Evolutionary conservation across 306 rosid species (phyloP).

Genomic region (Sicyos baderoa): DNA sequence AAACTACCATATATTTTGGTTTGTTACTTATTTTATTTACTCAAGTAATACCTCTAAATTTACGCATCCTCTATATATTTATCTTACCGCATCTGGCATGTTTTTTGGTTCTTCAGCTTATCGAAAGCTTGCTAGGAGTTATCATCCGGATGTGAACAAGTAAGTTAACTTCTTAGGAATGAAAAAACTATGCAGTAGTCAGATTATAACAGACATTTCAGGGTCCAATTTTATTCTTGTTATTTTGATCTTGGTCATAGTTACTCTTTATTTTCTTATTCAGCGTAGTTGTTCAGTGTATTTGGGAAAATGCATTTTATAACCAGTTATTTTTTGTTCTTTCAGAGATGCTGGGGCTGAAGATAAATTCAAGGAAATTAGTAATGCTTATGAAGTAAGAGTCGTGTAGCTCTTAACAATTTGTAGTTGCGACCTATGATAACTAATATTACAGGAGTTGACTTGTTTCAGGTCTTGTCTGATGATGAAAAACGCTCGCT

Average conservation of each 20-base stretch:
- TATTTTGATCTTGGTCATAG: neutral
- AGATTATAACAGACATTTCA: conserved; percentile 6
- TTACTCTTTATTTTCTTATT: neutral
- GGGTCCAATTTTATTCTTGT: neutral
- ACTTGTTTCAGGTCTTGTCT: conserved; percentile 69
- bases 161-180: conserved; percentile 30
- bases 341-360: conserved; percentile 84
- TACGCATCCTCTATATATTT: neutral
- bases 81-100: neutral
- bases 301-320: conserved; percentile 12
- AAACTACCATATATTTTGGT: neutral
- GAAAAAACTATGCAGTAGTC: neutral
- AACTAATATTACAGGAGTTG: conserved; percentile 19
- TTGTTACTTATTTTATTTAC: neutral
- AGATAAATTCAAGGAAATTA: conserved; percentile 77
- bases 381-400: conserved; percentile 92
- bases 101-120: conserved; percentile 60
- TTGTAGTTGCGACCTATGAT: neutral
- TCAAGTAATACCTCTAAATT: neutral
- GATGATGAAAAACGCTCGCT: conserved; percentile 86
- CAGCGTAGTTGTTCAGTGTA: neutral
- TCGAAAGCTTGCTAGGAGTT: conserved; percentile 89
- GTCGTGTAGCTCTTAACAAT: conserved; percentile 1
- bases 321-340: conserved; percentile 20
- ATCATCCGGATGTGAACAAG: conserved; percentile 98